Evolutionary conservation across 371 early-diverging fungal genomes (phyloP).

Genomic region (Lichtheimia ornata): DNA sequence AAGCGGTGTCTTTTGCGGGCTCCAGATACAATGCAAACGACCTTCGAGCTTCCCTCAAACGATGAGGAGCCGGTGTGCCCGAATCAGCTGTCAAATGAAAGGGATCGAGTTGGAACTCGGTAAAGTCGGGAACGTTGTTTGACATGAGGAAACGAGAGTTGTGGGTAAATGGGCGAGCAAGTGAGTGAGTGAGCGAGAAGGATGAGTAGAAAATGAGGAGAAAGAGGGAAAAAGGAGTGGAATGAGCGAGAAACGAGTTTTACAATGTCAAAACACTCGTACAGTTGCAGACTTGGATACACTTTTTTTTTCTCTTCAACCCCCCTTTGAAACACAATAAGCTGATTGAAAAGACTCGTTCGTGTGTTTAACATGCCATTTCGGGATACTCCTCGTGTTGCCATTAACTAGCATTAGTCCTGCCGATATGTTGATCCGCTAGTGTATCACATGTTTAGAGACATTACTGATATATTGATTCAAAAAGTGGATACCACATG

Average conservation of each 20-base stretch:
- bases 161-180: background rate
- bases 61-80: constrained; percentile 20
- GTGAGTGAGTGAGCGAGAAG: background rate
- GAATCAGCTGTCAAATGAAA: constrained; percentile 17
- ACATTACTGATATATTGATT: no score
- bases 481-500: no score
- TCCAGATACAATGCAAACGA: constrained; percentile 19
- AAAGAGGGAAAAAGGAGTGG: background rate
- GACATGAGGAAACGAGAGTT: background rate
- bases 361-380: no score
- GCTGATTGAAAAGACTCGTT: no score
- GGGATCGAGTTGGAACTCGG: constrained; percentile 25
- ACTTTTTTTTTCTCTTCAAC: no score
- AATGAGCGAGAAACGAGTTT: background rate
- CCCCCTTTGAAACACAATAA: no score
- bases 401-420: no score
- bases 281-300: no score
- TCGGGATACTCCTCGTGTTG: no score
- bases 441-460: no score
- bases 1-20: constrained; percentile 9
- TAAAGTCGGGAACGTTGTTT: constrained; percentile 21
- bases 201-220: background rate
- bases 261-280: no score
- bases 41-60: constrained; percentile 21
- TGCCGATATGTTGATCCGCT: no score